Base-by-base conservation (phyloP, 306 rosid genomes). In the Prunus dulcis region DNA sequence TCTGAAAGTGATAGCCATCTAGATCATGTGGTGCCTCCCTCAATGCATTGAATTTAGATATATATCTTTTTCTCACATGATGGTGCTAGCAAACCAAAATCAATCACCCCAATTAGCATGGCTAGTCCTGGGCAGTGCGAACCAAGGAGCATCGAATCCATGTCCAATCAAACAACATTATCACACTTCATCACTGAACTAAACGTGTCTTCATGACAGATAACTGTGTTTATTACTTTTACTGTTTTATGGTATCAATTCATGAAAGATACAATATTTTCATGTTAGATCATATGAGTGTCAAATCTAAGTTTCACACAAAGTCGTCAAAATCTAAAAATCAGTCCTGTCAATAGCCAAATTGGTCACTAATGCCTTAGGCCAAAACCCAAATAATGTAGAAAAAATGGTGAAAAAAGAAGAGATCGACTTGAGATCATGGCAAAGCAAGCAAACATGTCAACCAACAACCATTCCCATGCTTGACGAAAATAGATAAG, bases 281-380 rank as follows among this genome's bases (percentile, higher is more conserved):
- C 9, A 38, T 7, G 9, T 6, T 38, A 38, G 2, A 38, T 38
- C 9, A 38, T 7, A 0, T 38, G 43, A 38, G 9, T 38, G 43
- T 38, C 1, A 2, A 7, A 38, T 38, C 1, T 38, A 38, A 1
- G 0, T 38, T 38, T 38, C 9, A 38, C 9, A 38, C 9, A 7
- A 38, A 2, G 2, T 7, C 9, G 9, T 38, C 43, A 38, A 38
- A 38, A 38, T 7, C 0, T 38, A 7, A 6, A 38, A 7, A 0
- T 38, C 0, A 9, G 2, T 38, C 10, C 0, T 7, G 0, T 38
- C 9, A 38, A 38, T 38, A 7, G 2, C 64, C 32, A 58, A 23
- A 23, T 11, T 58, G 8, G 6, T 6, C 20, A 6, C 22, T 18
- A 18, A 2, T 52, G n/a, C 18, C 22, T 52, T 19, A 1, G n/a